Percentiles rank a stretch among this genome's conserved stretches.
Evolutionary conservation across 2,329 filamentous ascomycete genomes (phyloP).

Genomic region (Stemphylium vesicarium): DNA sequence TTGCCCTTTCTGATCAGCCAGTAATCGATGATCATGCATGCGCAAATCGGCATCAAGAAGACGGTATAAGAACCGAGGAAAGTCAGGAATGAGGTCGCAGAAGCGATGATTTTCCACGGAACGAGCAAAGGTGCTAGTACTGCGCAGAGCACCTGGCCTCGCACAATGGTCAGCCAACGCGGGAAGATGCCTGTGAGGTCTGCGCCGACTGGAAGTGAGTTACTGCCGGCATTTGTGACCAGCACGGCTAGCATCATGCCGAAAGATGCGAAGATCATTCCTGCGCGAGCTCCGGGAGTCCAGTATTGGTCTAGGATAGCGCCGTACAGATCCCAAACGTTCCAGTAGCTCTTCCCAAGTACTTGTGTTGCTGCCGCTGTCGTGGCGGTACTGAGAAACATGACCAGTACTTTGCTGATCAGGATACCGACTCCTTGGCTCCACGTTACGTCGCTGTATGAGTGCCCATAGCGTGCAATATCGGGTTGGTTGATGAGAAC

Average conservation of each 20-base stretch:
- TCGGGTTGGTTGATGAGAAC: slow-evolving; percentile 30
- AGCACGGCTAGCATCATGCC: slow-evolving; percentile 35
- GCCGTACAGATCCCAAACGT: slow-evolving; percentile 27
- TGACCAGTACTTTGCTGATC: slow-evolving; percentile 27
- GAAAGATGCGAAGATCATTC: slow-evolving; percentile 34
- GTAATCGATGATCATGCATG: slow-evolving; percentile 29
- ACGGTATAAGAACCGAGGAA: slow-evolving; percentile 36
- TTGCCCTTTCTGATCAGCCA: slow-evolving; percentile 27
- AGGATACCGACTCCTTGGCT: slow-evolving; percentile 29
- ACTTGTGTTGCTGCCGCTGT: slow-evolving; percentile 25
- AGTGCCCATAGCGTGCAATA: slow-evolving; percentile 30
- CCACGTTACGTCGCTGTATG: slow-evolving; percentile 23
- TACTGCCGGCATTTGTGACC: slow-evolving; percentile 36
- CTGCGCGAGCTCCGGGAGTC: slow-evolving; percentile 29
- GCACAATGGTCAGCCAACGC: slow-evolving; percentile 34
- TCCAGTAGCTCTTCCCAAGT: slow-evolving; percentile 32
- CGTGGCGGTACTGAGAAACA: slow-evolving; percentile 27
- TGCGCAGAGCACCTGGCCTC: slow-evolving; percentile 28
- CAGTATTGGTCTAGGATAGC: slow-evolving; percentile 29
- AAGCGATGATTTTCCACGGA: slow-evolving; percentile 39
- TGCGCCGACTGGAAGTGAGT: slow-evolving; percentile 34
- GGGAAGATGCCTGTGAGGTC: slow-evolving; percentile 34
- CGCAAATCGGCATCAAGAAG: slow-evolving; percentile 36
- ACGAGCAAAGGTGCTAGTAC: slow-evolving; percentile 23
- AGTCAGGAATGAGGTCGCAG: slow-evolving; percentile 30